Conservation (phyloP, 2,329 filamentous ascomycete species). For the Harringtonia lauricola region DNA sequence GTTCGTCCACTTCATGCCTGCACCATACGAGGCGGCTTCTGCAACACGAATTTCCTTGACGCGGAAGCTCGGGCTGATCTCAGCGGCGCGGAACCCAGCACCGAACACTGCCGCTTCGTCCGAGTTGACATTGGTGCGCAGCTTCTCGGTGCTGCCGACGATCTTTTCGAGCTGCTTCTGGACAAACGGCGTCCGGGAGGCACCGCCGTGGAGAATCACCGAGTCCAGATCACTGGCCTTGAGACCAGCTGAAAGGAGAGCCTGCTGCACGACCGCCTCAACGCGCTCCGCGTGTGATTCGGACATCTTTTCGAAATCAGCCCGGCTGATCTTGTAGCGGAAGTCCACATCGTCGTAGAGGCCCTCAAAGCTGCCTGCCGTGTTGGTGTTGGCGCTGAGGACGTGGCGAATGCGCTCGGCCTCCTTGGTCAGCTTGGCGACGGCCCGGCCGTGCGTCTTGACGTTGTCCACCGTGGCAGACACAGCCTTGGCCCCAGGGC, state of each 20-base stretch:
- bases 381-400: slow-evolving; percentile 84
- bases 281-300: slow-evolving; percentile 59
- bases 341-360: slow-evolving; percentile 90
- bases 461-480: slow-evolving; percentile 52
- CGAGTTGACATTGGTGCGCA: slow-evolving; percentile 90
- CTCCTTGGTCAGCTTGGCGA: slow-evolving; percentile 88
- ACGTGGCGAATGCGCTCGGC: slow-evolving; percentile 80
- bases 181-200: slow-evolving; percentile 84
- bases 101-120: slow-evolving; percentile 96
- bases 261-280: slow-evolving; percentile 56
- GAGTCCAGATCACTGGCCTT: slow-evolving; percentile 70
- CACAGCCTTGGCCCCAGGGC: slow-evolving; percentile 54
- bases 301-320: slow-evolving; percentile 72
- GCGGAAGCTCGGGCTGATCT: slow-evolving; percentile 87
- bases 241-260: slow-evolving; percentile 63
- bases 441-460: slow-evolving; percentile 66
- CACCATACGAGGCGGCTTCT: slow-evolving; percentile 66
- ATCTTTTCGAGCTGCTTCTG: slow-evolving; percentile 76
- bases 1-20: slow-evolving; percentile 63
- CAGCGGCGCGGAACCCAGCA: slow-evolving; percentile 85
- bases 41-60: slow-evolving; percentile 88
- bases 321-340: slow-evolving; percentile 74
- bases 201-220: slow-evolving; percentile 86
- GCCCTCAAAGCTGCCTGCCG: slow-evolving; percentile 70
- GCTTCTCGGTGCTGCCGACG: slow-evolving; percentile 61